phyloP scores from a whole-genome alignment of 2,329 filamentous ascomycete genomes.

The Trichoderma koningii region DNA sequence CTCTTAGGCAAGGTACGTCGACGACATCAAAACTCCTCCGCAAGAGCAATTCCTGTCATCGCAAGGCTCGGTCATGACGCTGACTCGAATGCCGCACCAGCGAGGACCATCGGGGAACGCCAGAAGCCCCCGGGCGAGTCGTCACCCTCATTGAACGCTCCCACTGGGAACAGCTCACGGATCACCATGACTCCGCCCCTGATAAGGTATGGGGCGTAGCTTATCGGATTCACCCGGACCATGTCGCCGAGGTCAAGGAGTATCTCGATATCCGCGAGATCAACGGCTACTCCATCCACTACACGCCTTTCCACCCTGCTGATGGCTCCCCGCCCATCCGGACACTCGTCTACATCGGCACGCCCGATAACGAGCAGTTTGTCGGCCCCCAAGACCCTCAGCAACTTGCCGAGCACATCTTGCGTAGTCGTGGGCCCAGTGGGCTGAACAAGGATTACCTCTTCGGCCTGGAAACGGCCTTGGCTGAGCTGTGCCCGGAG shows the following conservation, averaged over 20 bases:
- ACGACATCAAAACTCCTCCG: neutral
- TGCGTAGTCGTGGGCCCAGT: conserved; percentile 74
- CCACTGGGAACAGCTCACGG: conserved; percentile 79
- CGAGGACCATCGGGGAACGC: conserved; percentile 92
- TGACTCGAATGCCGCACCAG: conserved; percentile 50
- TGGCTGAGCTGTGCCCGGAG: conserved; percentile 71
- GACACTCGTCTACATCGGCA: conserved; percentile 87
- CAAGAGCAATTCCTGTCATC: neutral
- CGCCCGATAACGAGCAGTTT: conserved; percentile 91
- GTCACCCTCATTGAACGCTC: conserved; percentile 85
- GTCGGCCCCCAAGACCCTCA: conserved; percentile 79
- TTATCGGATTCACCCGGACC: conserved; percentile 74
- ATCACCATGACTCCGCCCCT: conserved; percentile 62
- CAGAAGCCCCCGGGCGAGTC: conserved; percentile 82
- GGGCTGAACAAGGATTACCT: conserved; percentile 91
- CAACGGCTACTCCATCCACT: conserved; percentile 94
- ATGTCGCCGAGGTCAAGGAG: conserved; percentile 77
- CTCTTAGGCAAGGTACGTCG: conserved; percentile 40
- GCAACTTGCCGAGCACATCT: conserved; percentile 77
- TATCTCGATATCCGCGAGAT: conserved; percentile 97
- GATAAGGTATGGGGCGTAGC: conserved; percentile 87
- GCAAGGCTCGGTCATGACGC: neutral
- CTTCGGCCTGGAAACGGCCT: conserved; percentile 72
- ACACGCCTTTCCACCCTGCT: conserved; percentile 73
- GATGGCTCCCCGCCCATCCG: conserved; percentile 46